Base-by-base conservation (phyloP, 139 green algal genomes). In the Zygnema cylindricum region DNA sequence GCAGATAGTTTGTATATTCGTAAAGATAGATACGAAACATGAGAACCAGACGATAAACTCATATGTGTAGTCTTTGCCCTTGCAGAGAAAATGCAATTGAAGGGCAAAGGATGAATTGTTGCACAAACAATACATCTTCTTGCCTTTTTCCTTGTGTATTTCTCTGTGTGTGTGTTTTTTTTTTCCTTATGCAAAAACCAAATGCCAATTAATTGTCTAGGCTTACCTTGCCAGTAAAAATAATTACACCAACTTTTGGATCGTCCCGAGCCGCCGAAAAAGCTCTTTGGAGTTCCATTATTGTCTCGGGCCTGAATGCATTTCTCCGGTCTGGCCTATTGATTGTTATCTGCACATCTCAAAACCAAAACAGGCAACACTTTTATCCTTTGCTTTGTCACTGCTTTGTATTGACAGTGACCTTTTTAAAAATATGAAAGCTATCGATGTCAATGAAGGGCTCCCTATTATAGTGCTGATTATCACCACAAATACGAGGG, bases 321-420 rank as follows among this genome's bases (percentile, higher is more conserved):
- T 99, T 99, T 25, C 97, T 90, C 81, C 94, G 95, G 22, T 98
- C 86, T 22, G 97, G 97, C 0, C 97, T 87, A 86, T 98, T 98
- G 88, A 99, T 99, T 38, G 94, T 98, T 25, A 99, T 97, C 95
- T 98, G 95, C n/a, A n/a, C n/a, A n/a, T n/a, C n/a, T n/a, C n/a
- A n/a, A n/a, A n/a, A n/a, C n/a, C n/a, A 63, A 63, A 16, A 16
- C 7, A 16, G 49, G 49, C 7, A 63, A 63, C 7, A 16, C 7
- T 7, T 7, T 7, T 63, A 43, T 1, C 30, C 32, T 1, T 16
- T 16, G 7, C 49, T 7, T 63, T 63, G 7, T 63, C 49, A 63
- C 16, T 25, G 49, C 49, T 63, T 63, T 63, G 49, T 63, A n/a
- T 63, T 63, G 49, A 63, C 49, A n/a, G n/a, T n/a, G n/a, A n/a